Evolutionary conservation across 2,329 filamentous ascomycete genomes (phyloP).

Genomic region (Fusarium sp.): DNA sequence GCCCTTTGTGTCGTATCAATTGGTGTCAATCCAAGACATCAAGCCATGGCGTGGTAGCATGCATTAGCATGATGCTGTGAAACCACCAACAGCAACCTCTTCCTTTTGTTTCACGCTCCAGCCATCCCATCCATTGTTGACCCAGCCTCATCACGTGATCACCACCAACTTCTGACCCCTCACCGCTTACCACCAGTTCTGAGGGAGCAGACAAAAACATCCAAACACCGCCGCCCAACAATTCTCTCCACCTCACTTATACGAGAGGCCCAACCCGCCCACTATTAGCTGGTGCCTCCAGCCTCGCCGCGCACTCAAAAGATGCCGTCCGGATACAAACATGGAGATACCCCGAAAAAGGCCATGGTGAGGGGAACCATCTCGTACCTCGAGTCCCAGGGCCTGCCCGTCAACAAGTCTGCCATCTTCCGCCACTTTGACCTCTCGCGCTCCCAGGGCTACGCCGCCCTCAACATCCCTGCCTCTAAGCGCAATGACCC

Average conservation of each 20-base stretch:
- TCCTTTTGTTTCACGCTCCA: background rate
- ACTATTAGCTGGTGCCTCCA: background rate
- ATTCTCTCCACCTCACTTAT: slow-evolving; percentile 42
- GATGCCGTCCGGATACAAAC: slow-evolving; percentile 49
- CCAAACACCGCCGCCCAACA: slow-evolving; percentile 42
- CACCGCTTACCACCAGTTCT: slow-evolving; percentile 15
- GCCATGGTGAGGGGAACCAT: slow-evolving; percentile 52
- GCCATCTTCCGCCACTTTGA: slow-evolving; percentile 53
- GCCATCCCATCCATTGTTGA: background rate
- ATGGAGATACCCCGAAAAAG: slow-evolving; percentile 50
- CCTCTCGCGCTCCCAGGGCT: slow-evolving; percentile 51
- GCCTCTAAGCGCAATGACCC: slow-evolving; percentile 49
- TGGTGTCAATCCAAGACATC: background rate
- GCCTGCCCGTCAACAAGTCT: slow-evolving; percentile 51
- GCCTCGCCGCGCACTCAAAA: slow-evolving; percentile 11
- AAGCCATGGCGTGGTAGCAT: background rate
- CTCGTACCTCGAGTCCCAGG: slow-evolving; percentile 51
- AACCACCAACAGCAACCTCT: background rate
- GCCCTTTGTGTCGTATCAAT: background rate
- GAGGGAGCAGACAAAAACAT: slow-evolving; percentile 47
- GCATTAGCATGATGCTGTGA: background rate
- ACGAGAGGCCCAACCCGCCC: slow-evolving; percentile 7
- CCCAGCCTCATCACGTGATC: slow-evolving; percentile 36
- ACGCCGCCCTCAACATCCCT: slow-evolving; percentile 48
- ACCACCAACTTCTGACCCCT: slow-evolving; percentile 34